Conservation (phyloP, 805 yeast species). For the Candida oleophila region DNA sequence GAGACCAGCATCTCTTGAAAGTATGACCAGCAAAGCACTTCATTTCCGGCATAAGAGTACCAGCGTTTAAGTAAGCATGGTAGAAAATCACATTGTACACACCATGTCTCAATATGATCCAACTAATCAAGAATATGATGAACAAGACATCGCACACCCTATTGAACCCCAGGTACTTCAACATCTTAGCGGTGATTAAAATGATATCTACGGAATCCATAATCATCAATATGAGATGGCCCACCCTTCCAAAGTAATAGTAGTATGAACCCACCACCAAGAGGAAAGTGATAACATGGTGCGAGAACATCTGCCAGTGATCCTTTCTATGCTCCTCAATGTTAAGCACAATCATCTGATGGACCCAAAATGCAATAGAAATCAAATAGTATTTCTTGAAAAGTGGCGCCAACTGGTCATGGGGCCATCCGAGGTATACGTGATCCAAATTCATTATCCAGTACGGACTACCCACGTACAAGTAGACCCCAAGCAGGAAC, state of each 20-base stretch:
- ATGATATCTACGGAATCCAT: slow-evolving; percentile 85
- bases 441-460: slow-evolving; percentile 50
- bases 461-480: slow-evolving; percentile 61
- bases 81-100: slow-evolving; percentile 65
- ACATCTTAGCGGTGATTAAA: slow-evolving; percentile 70
- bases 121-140: slow-evolving; percentile 59
- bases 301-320: slow-evolving; percentile 81
- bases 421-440: slow-evolving; percentile 74
- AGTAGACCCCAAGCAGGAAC: slow-evolving; percentile 54
- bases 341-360: slow-evolving; percentile 74
- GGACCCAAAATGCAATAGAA: slow-evolving; percentile 77
- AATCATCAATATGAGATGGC: slow-evolving; percentile 70
- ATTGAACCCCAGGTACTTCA: slow-evolving; percentile 67
- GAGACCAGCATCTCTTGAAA: slow-evolving; percentile 50
- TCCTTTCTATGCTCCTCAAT: slow-evolving; percentile 81
- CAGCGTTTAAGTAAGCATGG: slow-evolving; percentile 47
- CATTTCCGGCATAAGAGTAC: slow-evolving; percentile 43
- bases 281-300: slow-evolving; percentile 76
- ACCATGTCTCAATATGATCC: slow-evolving; percentile 76
- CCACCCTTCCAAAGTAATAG: slow-evolving; percentile 71
- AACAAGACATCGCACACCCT: slow-evolving; percentile 68
- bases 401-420: slow-evolving; percentile 48
- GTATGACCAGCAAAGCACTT: slow-evolving; percentile 36
- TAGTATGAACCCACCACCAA: slow-evolving; percentile 71
- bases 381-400: slow-evolving; percentile 71